Base-by-base conservation (phyloP, 257 asterid species). In the Rauvolfia tetraphylla region DNA sequence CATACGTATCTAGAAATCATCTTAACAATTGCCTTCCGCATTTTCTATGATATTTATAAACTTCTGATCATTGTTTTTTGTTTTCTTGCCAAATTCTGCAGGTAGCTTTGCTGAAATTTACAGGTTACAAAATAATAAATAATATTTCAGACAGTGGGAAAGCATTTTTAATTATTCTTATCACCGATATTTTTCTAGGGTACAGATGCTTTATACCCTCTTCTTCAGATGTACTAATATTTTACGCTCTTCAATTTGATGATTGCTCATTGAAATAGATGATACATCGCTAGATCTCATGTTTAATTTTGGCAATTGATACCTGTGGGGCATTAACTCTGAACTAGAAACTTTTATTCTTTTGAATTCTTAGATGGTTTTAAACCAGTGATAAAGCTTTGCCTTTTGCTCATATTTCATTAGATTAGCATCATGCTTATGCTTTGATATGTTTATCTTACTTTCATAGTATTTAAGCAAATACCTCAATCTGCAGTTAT, bases 41-140 rank as follows among this genome's bases (percentile, higher is more conserved):
- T 18, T 36, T 27, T 20, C 7, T 23, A 20, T 10, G 23, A 73
- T 15, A 18, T 63, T 39, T 13, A 38, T 20, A 44, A 51, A 63
- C 61, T 59, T 74, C 36, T 81, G 62, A 70, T 73, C 44, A 66
- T 79, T 54, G 54, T 25, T 33, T 77, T 70, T 72, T 44, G 66
- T 66, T 81, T 39, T 73, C 20, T 78, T 78, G 74, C 71, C 77
- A 57, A 54, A 75, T 76, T 73, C 75, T 84, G 83, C 96, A 93
- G 99, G 97, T 93, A 46, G 88, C 98, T 71, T 83, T 95, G 90
- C 94, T 95, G 90, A 95, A 89, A 86, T 95, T 95, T 84, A 93
- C 97, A 2, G 97, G 99, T 65, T 90, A 93, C 83, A 95, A 93
- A 87, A 81, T 93, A 76, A 54, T 95, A 82, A 95, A 91, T 76